phyloP scores from a whole-genome alignment of 306 rosid species.

The Oemleria cerasiformis region DNA sequence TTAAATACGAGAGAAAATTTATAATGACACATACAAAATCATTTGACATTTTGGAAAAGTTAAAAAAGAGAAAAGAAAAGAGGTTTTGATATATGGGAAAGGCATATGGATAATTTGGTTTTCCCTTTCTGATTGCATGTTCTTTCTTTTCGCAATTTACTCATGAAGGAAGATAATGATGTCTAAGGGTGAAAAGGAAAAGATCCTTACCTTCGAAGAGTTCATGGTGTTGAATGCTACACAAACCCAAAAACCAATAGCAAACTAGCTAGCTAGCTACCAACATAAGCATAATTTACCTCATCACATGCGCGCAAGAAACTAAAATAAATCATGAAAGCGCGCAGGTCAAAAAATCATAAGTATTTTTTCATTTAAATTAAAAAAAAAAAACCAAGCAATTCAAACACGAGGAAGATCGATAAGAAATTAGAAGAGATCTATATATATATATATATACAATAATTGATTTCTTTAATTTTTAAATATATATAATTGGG shows the following conservation, averaged over 20 bases:
- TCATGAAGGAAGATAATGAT: constrained; percentile 4
- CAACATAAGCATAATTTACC: not conserved
- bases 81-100: not conserved
- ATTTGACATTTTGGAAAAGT: not conserved
- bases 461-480: not conserved
- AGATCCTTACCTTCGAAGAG: constrained; percentile 42
- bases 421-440: too few species aligned
- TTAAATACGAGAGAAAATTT: too few species aligned
- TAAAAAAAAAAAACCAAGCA: too few species aligned
- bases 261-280: constrained; percentile 5
- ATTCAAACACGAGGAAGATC: too few species aligned
- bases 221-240: constrained; percentile 20
- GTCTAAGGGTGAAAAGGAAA: constrained; percentile 12
- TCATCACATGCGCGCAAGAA: constrained; percentile 10
- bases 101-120: not conserved
- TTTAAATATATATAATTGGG: not conserved
- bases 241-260: constrained; percentile 16
- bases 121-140: not conserved
- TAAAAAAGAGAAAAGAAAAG: not conserved
- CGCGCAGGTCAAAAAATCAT: too few species aligned
- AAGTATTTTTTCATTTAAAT: too few species aligned
- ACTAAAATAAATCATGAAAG: not conserved
- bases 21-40: too few species aligned
- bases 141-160: not conserved
- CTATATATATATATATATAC: too few species aligned